Evolutionary conservation across 2,329 filamentous ascomycete species (phyloP), one percentile per base, ranked within the genome.

Genomic region (Blumeriella jaapii): DNA sequence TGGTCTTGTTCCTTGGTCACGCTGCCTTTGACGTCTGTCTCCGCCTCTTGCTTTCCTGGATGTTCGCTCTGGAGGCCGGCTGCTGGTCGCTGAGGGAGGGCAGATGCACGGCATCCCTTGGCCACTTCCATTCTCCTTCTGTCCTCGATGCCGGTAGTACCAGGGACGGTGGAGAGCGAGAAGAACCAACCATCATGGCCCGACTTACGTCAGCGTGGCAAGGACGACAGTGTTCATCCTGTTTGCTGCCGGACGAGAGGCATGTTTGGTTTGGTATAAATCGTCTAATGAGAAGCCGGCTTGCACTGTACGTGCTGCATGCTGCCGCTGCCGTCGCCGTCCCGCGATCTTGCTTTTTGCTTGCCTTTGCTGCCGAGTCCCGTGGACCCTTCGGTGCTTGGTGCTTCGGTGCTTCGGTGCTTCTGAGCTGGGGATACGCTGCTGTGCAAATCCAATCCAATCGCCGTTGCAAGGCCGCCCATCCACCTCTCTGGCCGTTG

Each of bases 181-280:
- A 12, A 27, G 12, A 12, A 11, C 3, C n/a, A 9, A 12, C 28
- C 44, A 41, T 44, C 42, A 33, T 31, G 48, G 41, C 16, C 39
- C 44, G 42, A 42, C 44, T 48, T 44, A 50, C 39, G 36, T 40
- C 40, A 29, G 31, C 33, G 13, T 44, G 15, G 14, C 36, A 28
- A 15, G 6, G 18, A 9, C 10, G 13, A 11, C 11, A 14, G 17
- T 19, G 11, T 30, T n/a, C 29, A 33, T 39, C 40, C 29, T 37
- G 6, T 30, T 33, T 40, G 37, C 13, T 34, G 32, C 20, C 20
- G n/a, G n/a, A n/a, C n/a, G n/a, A n/a, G n/a, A n/a, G n/a, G n/a
- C n/a, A n/a, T 24, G 22, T 24, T 24, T n/a, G 7, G 22, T 24
- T n/a, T 24, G 22, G 12, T 29, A 5, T 28, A 29, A 27, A 31